Evolutionary conservation across 495 filamentous ascomycete species (phyloP).

Genomic region (Extremus antarcticus): DNA sequence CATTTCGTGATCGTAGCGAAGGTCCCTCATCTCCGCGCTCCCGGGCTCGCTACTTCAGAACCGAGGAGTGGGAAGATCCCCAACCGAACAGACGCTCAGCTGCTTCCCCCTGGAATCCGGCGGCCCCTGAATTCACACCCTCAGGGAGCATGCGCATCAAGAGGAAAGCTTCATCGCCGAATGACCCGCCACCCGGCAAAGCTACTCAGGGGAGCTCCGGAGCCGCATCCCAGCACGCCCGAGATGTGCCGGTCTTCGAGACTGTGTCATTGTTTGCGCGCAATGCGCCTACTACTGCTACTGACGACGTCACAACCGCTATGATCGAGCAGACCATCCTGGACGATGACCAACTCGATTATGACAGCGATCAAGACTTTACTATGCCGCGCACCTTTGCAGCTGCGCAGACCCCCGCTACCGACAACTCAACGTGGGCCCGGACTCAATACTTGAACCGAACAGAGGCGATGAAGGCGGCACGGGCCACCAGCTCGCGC

Average conservation of each 20-base stretch:
- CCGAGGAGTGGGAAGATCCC: background rate
- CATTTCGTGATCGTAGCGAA: no score
- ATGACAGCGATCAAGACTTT: background rate
- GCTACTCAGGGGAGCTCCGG: background rate
- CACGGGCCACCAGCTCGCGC: no score
- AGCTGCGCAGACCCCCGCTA: no score
- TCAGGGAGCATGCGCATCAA: background rate
- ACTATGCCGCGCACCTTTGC: no score
- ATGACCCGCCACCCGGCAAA: background rate
- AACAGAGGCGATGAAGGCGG: no score
- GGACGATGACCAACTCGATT: background rate
- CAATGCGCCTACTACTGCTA: background rate
- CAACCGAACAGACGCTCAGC: background rate
- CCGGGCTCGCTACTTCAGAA: no score
- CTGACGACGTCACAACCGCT: background rate
- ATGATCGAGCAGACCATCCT: background rate
- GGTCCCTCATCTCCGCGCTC: no score
- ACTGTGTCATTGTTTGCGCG: background rate
- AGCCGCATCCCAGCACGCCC: background rate
- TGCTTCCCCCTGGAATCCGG: background rate
- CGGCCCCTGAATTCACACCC: conserved; percentile 5
- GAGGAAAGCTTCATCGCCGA: conserved; percentile 10
- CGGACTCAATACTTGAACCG: background rate
- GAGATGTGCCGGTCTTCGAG: conserved; percentile 1
- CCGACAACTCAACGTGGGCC: no score